Evolutionary conservation across 139 green algal genomes (phyloP), one percentile per base, ranked within the genome.

Genomic region (Closterium sp.): DNA sequence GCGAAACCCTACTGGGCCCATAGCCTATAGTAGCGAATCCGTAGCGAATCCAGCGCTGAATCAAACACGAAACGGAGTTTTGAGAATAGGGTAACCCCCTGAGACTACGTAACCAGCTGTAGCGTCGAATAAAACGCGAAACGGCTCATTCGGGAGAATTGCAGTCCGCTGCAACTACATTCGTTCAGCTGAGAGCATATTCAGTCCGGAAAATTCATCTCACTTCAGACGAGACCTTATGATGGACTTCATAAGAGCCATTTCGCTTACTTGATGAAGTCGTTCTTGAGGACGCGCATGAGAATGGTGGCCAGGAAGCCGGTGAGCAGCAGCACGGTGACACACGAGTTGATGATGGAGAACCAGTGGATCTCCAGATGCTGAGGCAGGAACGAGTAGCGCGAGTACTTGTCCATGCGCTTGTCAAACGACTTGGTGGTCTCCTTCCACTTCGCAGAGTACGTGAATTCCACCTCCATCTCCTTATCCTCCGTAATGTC

Each of bases 301-400:
- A 96, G 89, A 34, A 96, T 96, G 30, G 95, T 96, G 0, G 95
- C 94, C 23, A 96, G 84, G 88, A 96, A 96, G 1, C 94, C 95
- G 12, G 93, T 96, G 33, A 96, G 92, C 76, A 96, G 92, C 66
- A 96, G 89, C 83, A 96, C 95, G n/a, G 95, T 96, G 33, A 96
- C 94, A 87, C 91, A 95, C 43, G 66, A 93, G 90, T 96, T 96
- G 38, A 96, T 94, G 87, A 96, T 96, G 84, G 89, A 95, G 89
- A 96, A 96, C 95, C 95, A 96, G 94, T 96, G 95, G 89, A 96
- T 96, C 94, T 96, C 94, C 35, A 96, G 87, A 91, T 96, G 95
- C 91, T 96, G 94, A 28, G 94, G 95, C 85, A 96, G 93, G 91
- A 96, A 96, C 64, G 94, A 96, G 87, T 95, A 96, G 3, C 93